These are phyloP conservation scores for Boehmeria nivea DNA, from an alignment of 306 rosid species.

Conservation along the genomic window DNA sequence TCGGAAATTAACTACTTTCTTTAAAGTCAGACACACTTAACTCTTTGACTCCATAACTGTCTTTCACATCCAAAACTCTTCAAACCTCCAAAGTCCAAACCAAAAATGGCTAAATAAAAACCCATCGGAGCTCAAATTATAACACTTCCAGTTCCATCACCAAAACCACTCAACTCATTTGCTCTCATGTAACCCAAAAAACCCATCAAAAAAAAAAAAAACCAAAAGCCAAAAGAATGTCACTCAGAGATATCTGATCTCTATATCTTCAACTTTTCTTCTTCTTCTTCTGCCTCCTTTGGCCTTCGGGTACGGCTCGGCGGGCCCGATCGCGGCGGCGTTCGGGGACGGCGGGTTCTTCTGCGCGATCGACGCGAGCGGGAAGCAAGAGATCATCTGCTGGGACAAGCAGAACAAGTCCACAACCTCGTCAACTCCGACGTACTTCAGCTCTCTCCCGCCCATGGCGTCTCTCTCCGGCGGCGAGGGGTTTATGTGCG, in stretches of 20 bases:
- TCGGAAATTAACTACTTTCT: no score
- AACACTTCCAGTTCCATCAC: background rate
- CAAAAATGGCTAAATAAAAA: no score
- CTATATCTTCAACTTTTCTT: no score
- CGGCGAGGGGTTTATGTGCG: conserved; percentile 68
- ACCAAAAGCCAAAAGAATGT: no score
- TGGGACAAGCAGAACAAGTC: conserved; percentile 53
- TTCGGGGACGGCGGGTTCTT: conserved; percentile 53
- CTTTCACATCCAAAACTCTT: no score
- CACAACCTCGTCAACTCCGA: conserved; percentile 26
- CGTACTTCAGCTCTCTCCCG: conserved; percentile 30
- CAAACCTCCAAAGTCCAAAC: no score
- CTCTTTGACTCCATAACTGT: no score
- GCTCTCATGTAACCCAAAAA: conserved; percentile 14
- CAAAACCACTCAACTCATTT: background rate
- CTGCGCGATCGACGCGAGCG: conserved; percentile 74
- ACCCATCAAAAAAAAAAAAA: no score
- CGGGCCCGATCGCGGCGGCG: conserved; percentile 69
- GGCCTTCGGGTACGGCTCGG: conserved; percentile 49
- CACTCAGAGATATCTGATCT: no score
- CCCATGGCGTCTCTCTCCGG: conserved; percentile 76
- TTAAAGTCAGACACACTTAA: no score
- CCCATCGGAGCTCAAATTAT: no score
- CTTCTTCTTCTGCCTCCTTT: conserved; percentile 18
- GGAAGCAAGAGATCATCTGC: conserved; percentile 58